A percentile compares a stretch with the other conserved stretches of the same genome.
Conservation (phyloP, 202 grass and related monocot species). For the Setaria viridis region DNA sequence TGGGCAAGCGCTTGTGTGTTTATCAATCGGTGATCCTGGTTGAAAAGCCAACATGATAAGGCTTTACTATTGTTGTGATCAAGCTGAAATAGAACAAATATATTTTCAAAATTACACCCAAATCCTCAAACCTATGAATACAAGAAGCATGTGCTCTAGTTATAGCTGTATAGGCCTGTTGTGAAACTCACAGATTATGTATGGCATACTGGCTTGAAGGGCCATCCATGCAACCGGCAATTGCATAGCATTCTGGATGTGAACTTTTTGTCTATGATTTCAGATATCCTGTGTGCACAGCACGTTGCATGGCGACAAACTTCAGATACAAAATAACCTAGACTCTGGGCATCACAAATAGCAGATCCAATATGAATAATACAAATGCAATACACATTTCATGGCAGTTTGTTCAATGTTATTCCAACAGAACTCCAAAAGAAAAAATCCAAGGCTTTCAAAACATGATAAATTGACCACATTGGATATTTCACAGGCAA, state of each 20-base stretch:
- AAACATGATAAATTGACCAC: too few relatives aligned
- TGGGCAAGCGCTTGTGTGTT: not conserved
- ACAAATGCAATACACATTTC: constrained; percentile 3
- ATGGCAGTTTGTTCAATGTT: not conserved
- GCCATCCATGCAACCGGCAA: not conserved
- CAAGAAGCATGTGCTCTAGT: not conserved
- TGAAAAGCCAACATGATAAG: not conserved
- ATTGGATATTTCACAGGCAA: too few relatives aligned
- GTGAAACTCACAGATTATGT: constrained; percentile 13
- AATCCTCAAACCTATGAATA: constrained; percentile 3
- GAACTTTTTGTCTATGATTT: constrained; percentile 12
- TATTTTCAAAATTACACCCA: constrained; percentile 14
- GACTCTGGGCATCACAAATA: not conserved
- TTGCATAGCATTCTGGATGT: constrained; percentile 9
- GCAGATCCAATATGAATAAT: constrained; percentile 5
- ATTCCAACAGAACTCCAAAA: too few relatives aligned
- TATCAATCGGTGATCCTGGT: not conserved
- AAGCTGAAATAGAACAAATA: not conserved
- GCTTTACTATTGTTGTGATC: not conserved
- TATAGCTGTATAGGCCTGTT: not conserved
- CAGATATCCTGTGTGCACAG: not conserved
- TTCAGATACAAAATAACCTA: not conserved
- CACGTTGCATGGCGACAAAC: not conserved
- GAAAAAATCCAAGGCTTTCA: too few relatives aligned
- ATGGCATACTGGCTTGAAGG: constrained; percentile 5